Conservation (phyloP, 495 filamentous ascomycete genomes). For the Niebla homalea region DNA sequence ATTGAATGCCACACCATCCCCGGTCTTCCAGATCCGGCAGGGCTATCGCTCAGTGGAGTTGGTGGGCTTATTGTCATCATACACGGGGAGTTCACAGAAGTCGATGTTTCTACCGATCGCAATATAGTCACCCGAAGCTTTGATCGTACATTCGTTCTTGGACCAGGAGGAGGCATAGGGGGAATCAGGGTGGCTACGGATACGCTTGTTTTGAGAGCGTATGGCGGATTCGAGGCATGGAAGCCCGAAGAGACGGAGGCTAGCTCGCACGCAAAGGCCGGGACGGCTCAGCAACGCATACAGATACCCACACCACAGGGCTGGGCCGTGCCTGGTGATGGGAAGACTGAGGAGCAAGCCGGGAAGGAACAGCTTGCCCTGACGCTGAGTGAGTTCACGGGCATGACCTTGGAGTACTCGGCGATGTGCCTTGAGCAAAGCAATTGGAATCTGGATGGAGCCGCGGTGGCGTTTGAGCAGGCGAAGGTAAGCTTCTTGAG, state of each 20-base stretch:
- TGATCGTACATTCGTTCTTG: slow-evolving; percentile 71
- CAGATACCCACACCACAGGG: slow-evolving; percentile 20
- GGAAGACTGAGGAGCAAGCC: slow-evolving; percentile 30
- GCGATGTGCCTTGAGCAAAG: slow-evolving; percentile 56
- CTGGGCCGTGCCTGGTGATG: slow-evolving; percentile 30
- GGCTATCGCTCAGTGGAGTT: slow-evolving; percentile 48
- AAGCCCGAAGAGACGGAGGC: slow-evolving; percentile 30
- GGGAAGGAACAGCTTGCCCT: slow-evolving; percentile 49
- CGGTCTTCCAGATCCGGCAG: slow-evolving; percentile 55
- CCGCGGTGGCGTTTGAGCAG: slow-evolving; percentile 48
- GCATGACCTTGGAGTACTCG: slow-evolving; percentile 60
- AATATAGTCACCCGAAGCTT: slow-evolving; percentile 56
- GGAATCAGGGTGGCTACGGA: slow-evolving; percentile 71
- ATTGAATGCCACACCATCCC: slow-evolving; percentile 72
- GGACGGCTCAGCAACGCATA: slow-evolving; percentile 11
- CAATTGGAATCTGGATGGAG: slow-evolving; percentile 60
- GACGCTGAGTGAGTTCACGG: slow-evolving; percentile 53
- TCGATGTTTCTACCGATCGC: slow-evolving; percentile 37
- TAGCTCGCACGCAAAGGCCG: slow-evolving; percentile 3
- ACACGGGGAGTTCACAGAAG: slow-evolving; percentile 74
- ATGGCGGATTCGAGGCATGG: slow-evolving; percentile 49
- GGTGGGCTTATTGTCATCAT: slow-evolving; percentile 68
- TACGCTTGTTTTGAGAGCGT: slow-evolving; percentile 55
- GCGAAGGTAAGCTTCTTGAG: slow-evolving; percentile 8
- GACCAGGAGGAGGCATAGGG: slow-evolving; percentile 50